These are phyloP conservation scores for Neltuma alba DNA, from an alignment of 306 rosid species.

Conservation along the genomic window DNA sequence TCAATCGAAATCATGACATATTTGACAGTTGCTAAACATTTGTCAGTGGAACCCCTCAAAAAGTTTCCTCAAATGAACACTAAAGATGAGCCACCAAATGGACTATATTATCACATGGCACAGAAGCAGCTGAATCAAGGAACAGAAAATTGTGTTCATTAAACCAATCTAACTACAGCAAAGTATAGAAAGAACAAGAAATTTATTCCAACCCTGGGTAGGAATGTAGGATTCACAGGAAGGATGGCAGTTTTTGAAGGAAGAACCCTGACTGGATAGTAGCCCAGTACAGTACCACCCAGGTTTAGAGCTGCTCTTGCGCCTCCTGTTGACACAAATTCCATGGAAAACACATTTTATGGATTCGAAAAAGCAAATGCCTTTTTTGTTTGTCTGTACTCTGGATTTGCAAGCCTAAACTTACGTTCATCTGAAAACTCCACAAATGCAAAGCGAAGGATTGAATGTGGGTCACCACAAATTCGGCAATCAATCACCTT, in stretches of 20 bases:
- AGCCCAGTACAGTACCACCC: conserved; percentile 94
- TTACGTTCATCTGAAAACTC: conserved; percentile 95
- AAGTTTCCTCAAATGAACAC: background rate
- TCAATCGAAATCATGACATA: conserved; percentile 7
- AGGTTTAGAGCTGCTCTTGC: conserved; percentile 88
- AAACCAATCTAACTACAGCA: conserved; percentile 2
- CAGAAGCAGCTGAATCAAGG: conserved; percentile 3
- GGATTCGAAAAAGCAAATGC: background rate
- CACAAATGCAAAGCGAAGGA: conserved; percentile 98
- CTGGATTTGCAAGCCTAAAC: conserved; percentile 42
- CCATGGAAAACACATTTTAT: conserved; percentile 31
- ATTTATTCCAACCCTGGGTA: conserved; percentile 74
- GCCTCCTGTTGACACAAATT: conserved; percentile 66
- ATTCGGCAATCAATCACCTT: conserved; percentile 97
- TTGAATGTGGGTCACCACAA: conserved; percentile 97
- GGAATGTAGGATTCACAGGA: conserved; percentile 97
- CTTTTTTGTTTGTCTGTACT: background rate
- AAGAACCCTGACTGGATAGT: conserved; percentile 90
- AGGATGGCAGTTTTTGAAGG: conserved; percentile 99
- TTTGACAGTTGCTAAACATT: background rate
- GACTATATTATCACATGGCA: background rate
- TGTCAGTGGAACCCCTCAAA: background rate
- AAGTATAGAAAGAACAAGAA: conserved; percentile 21
- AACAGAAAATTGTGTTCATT: background rate
- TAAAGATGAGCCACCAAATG: conserved; percentile 8